Conservation (phyloP, 2,329 filamentous ascomycete genomes). For the Diplodia intermedia region DNA sequence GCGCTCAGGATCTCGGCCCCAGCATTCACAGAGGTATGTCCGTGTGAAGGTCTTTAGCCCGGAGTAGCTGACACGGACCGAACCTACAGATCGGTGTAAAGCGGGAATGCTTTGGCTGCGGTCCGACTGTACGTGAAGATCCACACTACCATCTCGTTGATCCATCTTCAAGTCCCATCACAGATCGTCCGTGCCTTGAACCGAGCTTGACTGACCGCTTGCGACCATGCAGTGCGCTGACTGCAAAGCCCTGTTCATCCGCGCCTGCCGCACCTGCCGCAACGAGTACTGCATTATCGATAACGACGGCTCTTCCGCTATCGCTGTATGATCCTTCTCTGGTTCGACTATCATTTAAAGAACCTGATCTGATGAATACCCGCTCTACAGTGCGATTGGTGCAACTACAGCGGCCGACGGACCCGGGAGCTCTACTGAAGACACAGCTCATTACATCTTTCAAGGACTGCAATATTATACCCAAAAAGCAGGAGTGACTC, state of each 20-base stretch:
- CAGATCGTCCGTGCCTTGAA: background rate
- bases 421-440: constrained; percentile 47
- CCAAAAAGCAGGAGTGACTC: background rate
- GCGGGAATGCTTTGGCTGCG: constrained; percentile 85
- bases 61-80: constrained; percentile 42
- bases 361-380: constrained; percentile 4
- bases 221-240: constrained; percentile 66
- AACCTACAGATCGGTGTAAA: constrained; percentile 57
- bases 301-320: constrained; percentile 79
- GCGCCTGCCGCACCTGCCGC: constrained; percentile 73
- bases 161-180: background rate
- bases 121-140: constrained; percentile 68
- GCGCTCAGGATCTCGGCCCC: constrained; percentile 33
- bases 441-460: background rate
- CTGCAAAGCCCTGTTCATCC: constrained; percentile 76
- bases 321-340: constrained; percentile 48
- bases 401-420: constrained; percentile 45
- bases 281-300: constrained; percentile 85
- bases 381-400: constrained; percentile 47
- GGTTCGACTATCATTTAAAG: background rate
- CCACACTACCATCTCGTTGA: background rate
- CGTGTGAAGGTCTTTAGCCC: constrained; percentile 34
- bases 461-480: background rate
- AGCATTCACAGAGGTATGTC: constrained; percentile 49
- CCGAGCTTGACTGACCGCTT: constrained; percentile 15